Evolutionary conservation across 257 asterid genomes (phyloP).

Genomic region (Handroanthus guayacan): DNA sequence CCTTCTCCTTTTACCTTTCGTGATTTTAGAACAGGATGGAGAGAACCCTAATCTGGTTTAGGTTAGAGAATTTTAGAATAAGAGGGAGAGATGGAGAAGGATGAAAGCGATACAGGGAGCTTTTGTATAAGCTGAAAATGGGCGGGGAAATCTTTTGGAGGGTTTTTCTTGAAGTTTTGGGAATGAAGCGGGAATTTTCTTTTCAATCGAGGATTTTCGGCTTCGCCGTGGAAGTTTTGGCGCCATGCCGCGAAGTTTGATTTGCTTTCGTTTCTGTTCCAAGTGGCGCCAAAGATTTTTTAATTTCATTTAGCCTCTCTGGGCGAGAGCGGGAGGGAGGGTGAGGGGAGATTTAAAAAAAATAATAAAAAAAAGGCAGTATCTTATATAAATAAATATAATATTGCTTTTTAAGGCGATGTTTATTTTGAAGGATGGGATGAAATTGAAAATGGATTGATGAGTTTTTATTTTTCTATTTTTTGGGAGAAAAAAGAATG

Average conservation of each 20-base stretch:
- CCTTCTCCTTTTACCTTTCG: background rate
- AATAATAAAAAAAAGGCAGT: too few relatives aligned
- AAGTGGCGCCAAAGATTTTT: conserved; percentile 33
- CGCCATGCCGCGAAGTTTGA: conserved; percentile 20
- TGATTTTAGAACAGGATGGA: background rate
- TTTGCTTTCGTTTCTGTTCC: background rate
- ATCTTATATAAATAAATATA: too few relatives aligned
- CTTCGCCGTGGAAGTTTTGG: conserved; percentile 5
- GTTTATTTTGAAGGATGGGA: too few relatives aligned
- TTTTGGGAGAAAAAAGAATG: too few relatives aligned
- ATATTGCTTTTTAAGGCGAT: too few relatives aligned
- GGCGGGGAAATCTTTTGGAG: conserved; percentile 47
- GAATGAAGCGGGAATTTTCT: conserved; percentile 37
- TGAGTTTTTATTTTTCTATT: too few relatives aligned
- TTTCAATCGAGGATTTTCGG: background rate
- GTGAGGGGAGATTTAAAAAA: too few relatives aligned
- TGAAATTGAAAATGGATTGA: too few relatives aligned
- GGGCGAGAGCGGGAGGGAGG: too few relatives aligned
- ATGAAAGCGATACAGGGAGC: background rate
- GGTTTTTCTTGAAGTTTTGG: conserved; percentile 27
- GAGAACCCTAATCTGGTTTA: background rate
- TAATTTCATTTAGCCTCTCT: background rate
- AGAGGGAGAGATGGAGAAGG: background rate
- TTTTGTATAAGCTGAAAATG: conserved; percentile 33
- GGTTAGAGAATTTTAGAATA: background rate